Base-by-base conservation (phyloP, 2,329 filamentous ascomycete genomes). In the Penicillium sp. region DNA sequence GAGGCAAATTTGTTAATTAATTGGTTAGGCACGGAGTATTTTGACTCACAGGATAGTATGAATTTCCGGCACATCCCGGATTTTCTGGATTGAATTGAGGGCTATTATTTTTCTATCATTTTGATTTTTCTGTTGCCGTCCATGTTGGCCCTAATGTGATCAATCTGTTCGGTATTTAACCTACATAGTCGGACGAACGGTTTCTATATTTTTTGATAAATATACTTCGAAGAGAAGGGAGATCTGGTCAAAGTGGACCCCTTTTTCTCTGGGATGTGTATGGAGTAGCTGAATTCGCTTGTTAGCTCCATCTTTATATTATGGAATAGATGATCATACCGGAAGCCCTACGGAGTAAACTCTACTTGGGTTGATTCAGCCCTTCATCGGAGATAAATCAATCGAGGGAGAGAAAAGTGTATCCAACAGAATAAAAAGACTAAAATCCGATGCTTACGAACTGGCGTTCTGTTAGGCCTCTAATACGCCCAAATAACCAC, bases 81-180 rank as follows among this genome's bases (percentile, higher is more conserved):
- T 14, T n/a, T 14, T n/a, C 19, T 14, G n/a, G n/a, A 3, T 3
- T 30, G 5, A 12, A 31, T 31, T 14, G 7, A 1, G 8, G 11
- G 3, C 42, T 33, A 12, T 16, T 43, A 26, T 26, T 10, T 36
- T 22, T 22, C 3, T 22, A 22, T 22, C 22, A 22, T 22, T 22
- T 22, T 4, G 22, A n/a, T n/a, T n/a, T n/a, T n/a, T n/a, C n/a
- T 10, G 25, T 5, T 26, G 19, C 36, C 31, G 45, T 58, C 33
- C 40, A 17, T 53, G 33, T 52, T 38, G 10, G 38, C 42, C 55
- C 26, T 53, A 52, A 58, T 63, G 53, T 63, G 61, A 63, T 41
- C 25, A 49, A 63, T 63, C 61, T 38, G 25, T 12, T 35, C 14
- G 5, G 5, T 8, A 35, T 36, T 40, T 43, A 42, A 57, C 50